Evolutionary conservation across 2,329 filamentous ascomycete species (phyloP).

Genomic region (Dactylellina leptospora): DNA sequence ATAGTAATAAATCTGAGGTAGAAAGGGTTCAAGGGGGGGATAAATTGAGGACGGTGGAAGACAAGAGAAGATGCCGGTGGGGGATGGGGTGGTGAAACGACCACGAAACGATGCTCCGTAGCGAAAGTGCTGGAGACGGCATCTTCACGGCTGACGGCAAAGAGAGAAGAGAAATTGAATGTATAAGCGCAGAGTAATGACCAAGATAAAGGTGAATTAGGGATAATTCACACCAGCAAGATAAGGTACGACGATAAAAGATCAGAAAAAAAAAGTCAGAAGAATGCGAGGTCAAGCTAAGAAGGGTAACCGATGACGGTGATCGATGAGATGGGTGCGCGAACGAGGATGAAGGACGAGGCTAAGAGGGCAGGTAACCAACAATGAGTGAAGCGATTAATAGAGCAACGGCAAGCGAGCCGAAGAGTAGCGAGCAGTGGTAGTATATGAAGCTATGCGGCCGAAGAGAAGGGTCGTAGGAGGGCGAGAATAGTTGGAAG

Average conservation of each 20-base stretch:
- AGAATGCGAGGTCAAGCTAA: conserved; percentile 30
- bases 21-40: conserved; percentile 20
- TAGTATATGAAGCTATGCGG: too few species aligned
- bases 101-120: conserved; percentile 37
- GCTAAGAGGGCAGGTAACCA: conserved; percentile 37
- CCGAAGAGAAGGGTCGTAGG: conserved; percentile 2
- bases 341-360: conserved; percentile 42
- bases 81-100: conserved; percentile 17
- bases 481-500: conserved; percentile 5
- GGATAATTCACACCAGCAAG: conserved; percentile 52
- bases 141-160: conserved; percentile 31
- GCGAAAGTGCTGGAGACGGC: conserved; percentile 39
- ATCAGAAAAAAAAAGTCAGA: conserved; percentile 42
- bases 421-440: conserved; percentile 1
- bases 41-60: conserved; percentile 34
- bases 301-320: conserved; percentile 23
- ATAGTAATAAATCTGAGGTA: conserved; percentile 1
- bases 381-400: conserved; percentile 49
- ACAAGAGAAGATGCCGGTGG: conserved; percentile 39
- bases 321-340: conserved; percentile 25
- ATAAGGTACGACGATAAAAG: conserved; percentile 44
- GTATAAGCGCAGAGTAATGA: conserved; percentile 50
- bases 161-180: conserved; percentile 38
- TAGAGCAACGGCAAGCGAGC: conserved; percentile 13
- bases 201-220: conserved; percentile 19